Base-by-base conservation (phyloP, 129 eudicot genomes). In the Glebionis coronaria region DNA sequence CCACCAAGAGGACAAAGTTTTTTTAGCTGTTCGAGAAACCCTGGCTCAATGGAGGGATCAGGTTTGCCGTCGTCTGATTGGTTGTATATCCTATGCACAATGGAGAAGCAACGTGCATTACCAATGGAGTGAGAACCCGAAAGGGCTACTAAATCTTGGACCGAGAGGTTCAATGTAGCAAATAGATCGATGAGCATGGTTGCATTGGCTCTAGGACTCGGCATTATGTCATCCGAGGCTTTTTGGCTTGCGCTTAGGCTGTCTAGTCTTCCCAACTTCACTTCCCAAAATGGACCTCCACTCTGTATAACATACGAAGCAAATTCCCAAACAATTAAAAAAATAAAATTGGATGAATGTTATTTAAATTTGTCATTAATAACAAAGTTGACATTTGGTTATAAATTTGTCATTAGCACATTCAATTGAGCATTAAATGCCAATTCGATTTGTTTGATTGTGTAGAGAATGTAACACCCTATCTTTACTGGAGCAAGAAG, bases 101-200 rank as follows among this genome's bases (percentile, higher is more conserved):
- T 81, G 21, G 98, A 93, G 79, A 93, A 93, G 46, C 98, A 93
- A 62, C 98, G 85, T 0, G 76, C 98, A 21, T 93, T 55, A 40
- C 98, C 98, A 20, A 93, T 86, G 3, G 98, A 86, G 75, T 93
- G 98, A 12, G 98, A 86, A 28, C 98, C 98, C 0, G 95, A 93
- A 20, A 93, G 95, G 69, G 98, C 90, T 19, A 93, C 98, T 5
- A 93, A 56, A 67, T 93, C 97, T 70, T 80, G 70, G 25, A 84
- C 81, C 1, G 97, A 84, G 72, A 93, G 96, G 68, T 88, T 74
- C 51, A 56, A 82, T 66, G 53, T 82, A 14, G 66, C 65, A 67
- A 88, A 93, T 66, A 93, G 92, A 68, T 78, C 77, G 8, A 86
- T 84, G 58, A 93, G 91, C 46, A 7, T 52, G 35, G 69, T 86